Conservation (phyloP, 345 rosid species). For the Populus alba region DNA sequence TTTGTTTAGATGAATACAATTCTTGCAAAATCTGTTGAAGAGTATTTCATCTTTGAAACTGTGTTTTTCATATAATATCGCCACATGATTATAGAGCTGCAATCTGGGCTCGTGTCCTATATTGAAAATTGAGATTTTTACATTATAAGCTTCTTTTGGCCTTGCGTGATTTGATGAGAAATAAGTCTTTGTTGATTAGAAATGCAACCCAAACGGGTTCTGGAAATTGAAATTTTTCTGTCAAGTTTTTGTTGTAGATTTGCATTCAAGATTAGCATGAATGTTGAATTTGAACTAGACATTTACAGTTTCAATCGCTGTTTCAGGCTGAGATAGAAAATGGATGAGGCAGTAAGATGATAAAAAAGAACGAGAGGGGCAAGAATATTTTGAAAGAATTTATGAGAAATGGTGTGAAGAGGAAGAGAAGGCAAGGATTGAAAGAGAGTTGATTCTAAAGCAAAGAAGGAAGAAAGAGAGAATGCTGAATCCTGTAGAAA, state of each 20-base stretch:
- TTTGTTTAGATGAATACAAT: not conserved
- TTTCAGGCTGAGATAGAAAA: slow-evolving; percentile 31
- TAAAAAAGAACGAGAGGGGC: slow-evolving; percentile 28
- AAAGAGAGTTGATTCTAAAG: slow-evolving; percentile 56
- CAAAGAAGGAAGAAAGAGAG: slow-evolving; percentile 63
- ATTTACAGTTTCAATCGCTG: not conserved
- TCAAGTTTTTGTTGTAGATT: not conserved
- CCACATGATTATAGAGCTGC: not conserved
- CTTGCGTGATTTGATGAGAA: not conserved
- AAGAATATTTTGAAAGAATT: slow-evolving; percentile 41
- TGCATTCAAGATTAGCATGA: not conserved
- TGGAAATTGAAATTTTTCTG: not conserved
- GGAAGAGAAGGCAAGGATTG: slow-evolving; percentile 59
- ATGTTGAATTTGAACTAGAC: not conserved
- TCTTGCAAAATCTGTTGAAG: not conserved
- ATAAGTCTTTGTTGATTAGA: not conserved
- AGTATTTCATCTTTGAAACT: not conserved
- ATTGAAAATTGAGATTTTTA: not conserved
- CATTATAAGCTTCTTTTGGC: not conserved
- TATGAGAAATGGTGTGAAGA: slow-evolving; percentile 68
- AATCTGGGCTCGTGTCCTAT: not conserved
- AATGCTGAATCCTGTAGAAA: slow-evolving; percentile 73
- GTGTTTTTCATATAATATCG: not conserved
- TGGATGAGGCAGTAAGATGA: slow-evolving; percentile 26
- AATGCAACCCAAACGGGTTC: not conserved